Evolutionary conservation across 78 protist genomes (phyloP).

Genomic region (Isochrysis galbana): DNA sequence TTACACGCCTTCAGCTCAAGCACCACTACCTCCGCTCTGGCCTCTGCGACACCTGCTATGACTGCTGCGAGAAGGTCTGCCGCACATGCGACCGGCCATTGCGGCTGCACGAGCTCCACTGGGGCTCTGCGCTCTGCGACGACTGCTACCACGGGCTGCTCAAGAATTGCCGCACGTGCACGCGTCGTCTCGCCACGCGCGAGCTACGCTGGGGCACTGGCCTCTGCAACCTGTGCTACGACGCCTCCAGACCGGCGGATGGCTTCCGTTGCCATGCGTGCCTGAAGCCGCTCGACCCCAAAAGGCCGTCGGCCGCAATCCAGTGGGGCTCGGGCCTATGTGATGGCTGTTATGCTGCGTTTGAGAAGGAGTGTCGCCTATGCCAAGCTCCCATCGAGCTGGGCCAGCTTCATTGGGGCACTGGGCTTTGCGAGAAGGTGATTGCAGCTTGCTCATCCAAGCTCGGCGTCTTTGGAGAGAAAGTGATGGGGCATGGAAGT

Average conservation of each 20-base stretch:
- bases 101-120: background rate
- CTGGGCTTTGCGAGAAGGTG: background rate
- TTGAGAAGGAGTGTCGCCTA: background rate
- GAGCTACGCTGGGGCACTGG: conserved; percentile 1
- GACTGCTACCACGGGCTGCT: background rate
- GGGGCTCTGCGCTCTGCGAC: conserved; percentile 1
- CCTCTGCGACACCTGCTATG: background rate
- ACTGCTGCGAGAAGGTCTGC: background rate
- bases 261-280: background rate
- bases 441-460: too few relatives aligned
- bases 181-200: background rate
- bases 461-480: too few relatives aligned
- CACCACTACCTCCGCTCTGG: background rate
- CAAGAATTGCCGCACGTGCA: background rate
- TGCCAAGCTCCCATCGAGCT: background rate
- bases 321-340: background rate
- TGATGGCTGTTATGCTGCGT: background rate
- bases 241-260: background rate
- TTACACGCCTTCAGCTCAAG: background rate
- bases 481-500: too few relatives aligned
- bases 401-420: background rate
- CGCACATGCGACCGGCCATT: background rate
- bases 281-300: background rate
- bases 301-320: background rate
- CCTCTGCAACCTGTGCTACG: background rate